Evolutionary conservation across 2,329 filamentous ascomycete genomes (phyloP), one percentile per base, ranked within the genome.

Genomic region (Curvularia sp.): DNA sequence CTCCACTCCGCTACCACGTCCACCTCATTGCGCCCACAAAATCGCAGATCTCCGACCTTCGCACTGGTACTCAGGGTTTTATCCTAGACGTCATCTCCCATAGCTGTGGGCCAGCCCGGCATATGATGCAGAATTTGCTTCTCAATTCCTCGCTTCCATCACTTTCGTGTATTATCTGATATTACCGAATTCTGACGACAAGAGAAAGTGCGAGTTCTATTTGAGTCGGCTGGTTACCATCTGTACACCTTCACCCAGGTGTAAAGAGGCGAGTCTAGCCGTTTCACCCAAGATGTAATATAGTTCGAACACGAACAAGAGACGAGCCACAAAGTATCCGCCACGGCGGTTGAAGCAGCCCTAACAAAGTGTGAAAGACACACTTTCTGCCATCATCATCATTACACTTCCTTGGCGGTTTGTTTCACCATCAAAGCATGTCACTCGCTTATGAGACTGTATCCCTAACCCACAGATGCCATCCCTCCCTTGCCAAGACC

Each of bases 311-410:
- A 71, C 38, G 77, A 68, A 55, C 80, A 74, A 90, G 79, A 0
- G 26, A 7, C 88, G 88, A 0, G 88, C 88, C 64, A 91, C 89
- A 68, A 87, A 88, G 74, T 89, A 89, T 90, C 74, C 89, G 89
- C 90, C 86, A 30, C 86, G 80, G 61, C 85, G 82, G 1, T 82
- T 85, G 5, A 76, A 64, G 66, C 86, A 85, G n/a, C 77, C 72
- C 3, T 81, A 76, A 9, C 90, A 68, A 8, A 83, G 69, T 54
- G 86, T 81, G 66, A 89, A 88, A 18, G 15, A 8, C 18, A 18
- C 35, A 38, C 15, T 15, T 35, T 8, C 35, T 1, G 88, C 90
- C 1, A 84, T 88, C 1, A 92, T 87, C 1, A 92, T 84, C 0
- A 89, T 92, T 35, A 92, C 75, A 0, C 87, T 86, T 0, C 88